Percentiles rank a stretch among this genome's conserved stretches.
Evolutionary conservation across 2,329 filamentous ascomycete genomes (phyloP).

Genomic region (Alternaria gansuensis): DNA sequence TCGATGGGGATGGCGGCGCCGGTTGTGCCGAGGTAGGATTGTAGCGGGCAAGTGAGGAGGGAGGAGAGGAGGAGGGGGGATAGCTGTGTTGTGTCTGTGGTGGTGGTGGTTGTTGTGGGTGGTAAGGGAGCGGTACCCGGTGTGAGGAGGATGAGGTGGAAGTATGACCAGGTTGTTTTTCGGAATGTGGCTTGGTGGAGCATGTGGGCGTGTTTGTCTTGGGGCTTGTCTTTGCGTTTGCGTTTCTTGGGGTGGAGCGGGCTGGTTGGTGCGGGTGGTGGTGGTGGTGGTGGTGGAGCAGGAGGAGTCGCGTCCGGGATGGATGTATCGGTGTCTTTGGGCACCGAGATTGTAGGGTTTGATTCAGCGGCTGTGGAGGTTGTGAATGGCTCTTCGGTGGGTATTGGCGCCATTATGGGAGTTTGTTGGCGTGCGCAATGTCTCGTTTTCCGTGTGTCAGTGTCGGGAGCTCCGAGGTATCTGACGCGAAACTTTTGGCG

Average conservation of each 20-base stretch:
- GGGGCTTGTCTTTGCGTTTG: conserved; percentile 24
- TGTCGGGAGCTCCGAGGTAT: not conserved
- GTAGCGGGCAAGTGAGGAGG: conserved; percentile 70
- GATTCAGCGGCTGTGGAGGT: not conserved
- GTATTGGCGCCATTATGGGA: not conserved
- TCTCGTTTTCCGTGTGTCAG: not conserved
- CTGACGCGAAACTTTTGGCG: conserved; percentile 34
- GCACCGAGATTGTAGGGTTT: not conserved
- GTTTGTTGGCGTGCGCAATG: not conserved
- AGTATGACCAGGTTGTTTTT: conserved; percentile 53
- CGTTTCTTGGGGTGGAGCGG: conserved; percentile 13
- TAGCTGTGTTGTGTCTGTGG: not conserved
- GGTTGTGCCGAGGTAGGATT: conserved; percentile 73
- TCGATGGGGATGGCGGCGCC: conserved; percentile 75
- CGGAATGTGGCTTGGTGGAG: conserved; percentile 53
- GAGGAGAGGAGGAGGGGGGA: conserved; percentile 70
- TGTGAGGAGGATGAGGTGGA: conserved; percentile 52
- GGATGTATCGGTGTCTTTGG: conserved; percentile 1
- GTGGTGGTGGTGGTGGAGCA: too few relatives aligned
- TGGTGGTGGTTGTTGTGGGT: conserved; percentile 11
- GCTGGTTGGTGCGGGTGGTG: not conserved
- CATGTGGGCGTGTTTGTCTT: conserved; percentile 24
- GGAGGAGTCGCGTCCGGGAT: conserved; percentile 4
- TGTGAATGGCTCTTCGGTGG: not conserved
- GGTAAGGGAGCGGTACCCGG: conserved; percentile 12